phyloP scores from a whole-genome alignment of 176 grass and related monocot genomes.

The Alopecurus myosuroides region DNA sequence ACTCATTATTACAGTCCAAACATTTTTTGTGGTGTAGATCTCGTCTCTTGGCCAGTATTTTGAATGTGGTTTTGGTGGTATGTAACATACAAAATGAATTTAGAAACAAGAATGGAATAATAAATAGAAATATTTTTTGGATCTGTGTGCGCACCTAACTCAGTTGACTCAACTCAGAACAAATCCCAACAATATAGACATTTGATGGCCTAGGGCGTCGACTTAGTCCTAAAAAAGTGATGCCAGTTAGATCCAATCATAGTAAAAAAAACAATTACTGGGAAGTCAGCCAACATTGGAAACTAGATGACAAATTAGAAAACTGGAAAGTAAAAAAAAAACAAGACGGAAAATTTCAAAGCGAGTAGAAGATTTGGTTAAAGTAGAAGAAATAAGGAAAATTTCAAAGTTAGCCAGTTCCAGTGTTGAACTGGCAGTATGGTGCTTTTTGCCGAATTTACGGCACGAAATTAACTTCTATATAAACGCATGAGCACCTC shows the following conservation, averaged over 20 bases:
- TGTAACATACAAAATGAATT: background rate
- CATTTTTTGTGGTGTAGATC: background rate
- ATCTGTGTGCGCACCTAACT: background rate
- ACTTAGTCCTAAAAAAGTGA: background rate
- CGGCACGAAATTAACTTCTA: background rate
- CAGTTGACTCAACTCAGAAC: background rate
- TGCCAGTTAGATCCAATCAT: background rate
- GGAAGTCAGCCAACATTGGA: too few species aligned
- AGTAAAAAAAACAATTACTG: background rate
- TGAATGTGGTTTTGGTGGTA: background rate
- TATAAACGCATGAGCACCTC: background rate
- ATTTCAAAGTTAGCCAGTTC: background rate
- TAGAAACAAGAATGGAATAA: background rate
- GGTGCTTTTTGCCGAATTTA: background rate
- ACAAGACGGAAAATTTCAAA: background rate
- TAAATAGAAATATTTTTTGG: background rate
- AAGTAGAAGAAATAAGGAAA: background rate
- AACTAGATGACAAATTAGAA: too few species aligned
- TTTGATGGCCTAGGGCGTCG: background rate
- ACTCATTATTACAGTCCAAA: background rate
- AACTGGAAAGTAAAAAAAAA: too few species aligned
- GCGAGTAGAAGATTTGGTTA: background rate
- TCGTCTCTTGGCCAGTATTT: background rate
- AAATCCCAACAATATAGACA: background rate
- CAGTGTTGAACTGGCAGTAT: background rate